These are phyloP conservation scores for Rhodotorula diobovata DNA, from an alignment of 768 basidiomycete genomes.

Conservation along the genomic window DNA sequence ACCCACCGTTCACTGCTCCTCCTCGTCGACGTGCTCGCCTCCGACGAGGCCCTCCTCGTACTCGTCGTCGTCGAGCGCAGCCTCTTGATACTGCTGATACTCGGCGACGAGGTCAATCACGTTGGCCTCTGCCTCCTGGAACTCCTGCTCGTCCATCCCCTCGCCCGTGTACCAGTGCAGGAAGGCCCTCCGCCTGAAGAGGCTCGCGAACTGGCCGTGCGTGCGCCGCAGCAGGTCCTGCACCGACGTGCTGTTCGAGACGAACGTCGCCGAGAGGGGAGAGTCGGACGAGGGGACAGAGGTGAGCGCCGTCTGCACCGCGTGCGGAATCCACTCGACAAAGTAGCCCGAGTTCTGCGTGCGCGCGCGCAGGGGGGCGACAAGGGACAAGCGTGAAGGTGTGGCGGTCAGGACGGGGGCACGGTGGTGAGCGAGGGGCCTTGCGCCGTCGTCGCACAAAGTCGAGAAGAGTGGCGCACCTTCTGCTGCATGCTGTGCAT, in stretches of 20 bases:
- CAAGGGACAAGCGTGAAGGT: no score
- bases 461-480: constrained; percentile 13
- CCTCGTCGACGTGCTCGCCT: neutral
- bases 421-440: neutral
- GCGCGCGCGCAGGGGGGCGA: neutral
- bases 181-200: constrained; percentile 82
- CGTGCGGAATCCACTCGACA: constrained; percentile 46
- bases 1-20: no score
- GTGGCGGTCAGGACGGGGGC: neutral
- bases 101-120: constrained; percentile 95
- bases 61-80: constrained; percentile 21
- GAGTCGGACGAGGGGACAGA: constrained; percentile 87
- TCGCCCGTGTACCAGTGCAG: constrained; percentile 86
- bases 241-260: constrained; percentile 93
- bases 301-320: constrained; percentile 48
- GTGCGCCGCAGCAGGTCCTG: constrained; percentile 81
- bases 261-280: constrained; percentile 74
- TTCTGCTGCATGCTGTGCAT: constrained; percentile 67
- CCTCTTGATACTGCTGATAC: constrained; percentile 65
- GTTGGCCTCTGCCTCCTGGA: constrained; percentile 98
- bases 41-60: constrained; percentile 10
- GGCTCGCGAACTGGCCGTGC: constrained; percentile 63
- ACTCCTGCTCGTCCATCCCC: constrained; percentile 97
- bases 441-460: no score
- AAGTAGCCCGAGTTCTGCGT: constrained; percentile 40